Evolutionary conservation across 352 stramenopile genomes (phyloP).

Genomic region (Globisporangium paroecandrum): DNA sequence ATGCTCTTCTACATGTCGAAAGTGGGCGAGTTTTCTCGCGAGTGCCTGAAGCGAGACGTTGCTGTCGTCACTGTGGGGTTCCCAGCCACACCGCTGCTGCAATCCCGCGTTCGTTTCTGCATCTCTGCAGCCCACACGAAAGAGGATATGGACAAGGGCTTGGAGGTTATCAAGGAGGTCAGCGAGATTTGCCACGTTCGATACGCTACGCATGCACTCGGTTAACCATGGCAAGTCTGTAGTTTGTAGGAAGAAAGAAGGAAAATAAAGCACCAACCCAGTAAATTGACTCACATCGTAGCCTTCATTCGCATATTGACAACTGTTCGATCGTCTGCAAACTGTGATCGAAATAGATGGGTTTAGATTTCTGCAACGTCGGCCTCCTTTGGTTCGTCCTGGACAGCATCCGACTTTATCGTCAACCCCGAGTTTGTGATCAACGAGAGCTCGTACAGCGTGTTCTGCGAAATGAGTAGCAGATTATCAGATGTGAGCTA

Average conservation of each 20-base stretch:
- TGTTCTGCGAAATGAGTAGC: slow-evolving; percentile 55
- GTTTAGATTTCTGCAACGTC: slow-evolving; percentile 6
- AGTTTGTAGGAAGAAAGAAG: slow-evolving; percentile 15
- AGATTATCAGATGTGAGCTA: neutral
- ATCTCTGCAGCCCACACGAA: slow-evolving; percentile 89
- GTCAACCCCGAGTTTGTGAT: slow-evolving; percentile 58
- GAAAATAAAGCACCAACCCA: neutral
- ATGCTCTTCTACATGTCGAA: slow-evolving; percentile 87
- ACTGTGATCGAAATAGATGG: neutral
- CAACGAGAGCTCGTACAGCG: slow-evolving; percentile 92
- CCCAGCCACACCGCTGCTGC: slow-evolving; percentile 86
- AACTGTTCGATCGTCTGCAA: neutral
- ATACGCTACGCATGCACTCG: slow-evolving; percentile 20
- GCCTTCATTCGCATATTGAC: neutral
- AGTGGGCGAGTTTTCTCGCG: slow-evolving; percentile 88
- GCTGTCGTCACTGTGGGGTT: slow-evolving; percentile 93
- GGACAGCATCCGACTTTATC: slow-evolving; percentile 34
- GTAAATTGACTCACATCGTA: neutral
- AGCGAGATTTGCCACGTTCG: slow-evolving; percentile 33
- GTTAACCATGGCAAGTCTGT: slow-evolving; percentile 8
- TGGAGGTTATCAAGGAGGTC: slow-evolving; percentile 87
- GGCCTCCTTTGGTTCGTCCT: slow-evolving; percentile 11
- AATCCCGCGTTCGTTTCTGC: slow-evolving; percentile 88
- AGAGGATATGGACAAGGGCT: slow-evolving; percentile 81
- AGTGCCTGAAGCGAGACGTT: slow-evolving; percentile 85